Conservation (phyloP, 192 early-diverging fungal genomes). For the Entomortierella parvispora region DNA sequence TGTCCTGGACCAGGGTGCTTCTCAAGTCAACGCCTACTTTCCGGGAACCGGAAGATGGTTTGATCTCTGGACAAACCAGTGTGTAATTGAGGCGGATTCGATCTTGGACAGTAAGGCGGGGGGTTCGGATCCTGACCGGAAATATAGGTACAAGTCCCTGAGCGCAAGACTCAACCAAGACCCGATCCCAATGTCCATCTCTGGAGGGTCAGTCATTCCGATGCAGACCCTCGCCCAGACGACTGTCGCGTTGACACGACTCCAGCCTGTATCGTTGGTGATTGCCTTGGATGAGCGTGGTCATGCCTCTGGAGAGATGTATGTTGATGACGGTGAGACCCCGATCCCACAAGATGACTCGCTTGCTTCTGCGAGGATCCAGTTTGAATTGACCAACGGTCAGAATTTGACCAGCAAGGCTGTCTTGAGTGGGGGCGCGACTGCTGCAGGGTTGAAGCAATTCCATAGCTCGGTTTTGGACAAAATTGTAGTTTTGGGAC, state of each 20-base stretch:
- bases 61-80: constrained; percentile 59
- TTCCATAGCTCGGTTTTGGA: constrained; percentile 1
- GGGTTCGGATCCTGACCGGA: not conserved
- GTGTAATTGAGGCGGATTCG: constrained; percentile 21
- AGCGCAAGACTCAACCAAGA: constrained; percentile 60
- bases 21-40: constrained; percentile 68
- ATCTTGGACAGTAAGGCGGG: no score
- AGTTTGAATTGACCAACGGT: not conserved
- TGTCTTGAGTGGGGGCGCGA: no score
- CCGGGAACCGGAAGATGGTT: constrained; percentile 70
- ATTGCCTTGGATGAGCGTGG: constrained; percentile 63
- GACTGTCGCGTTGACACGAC: constrained; percentile 58
- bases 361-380: not conserved
- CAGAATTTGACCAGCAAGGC: no score
- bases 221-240: constrained; percentile 58
- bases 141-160: constrained; percentile 37
- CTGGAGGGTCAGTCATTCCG: constrained; percentile 68
- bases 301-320: constrained; percentile 61
- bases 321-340: constrained; percentile 67
- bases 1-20: constrained; percentile 57
- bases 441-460: not conserved
- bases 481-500: constrained; percentile 26
- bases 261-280: constrained; percentile 57
- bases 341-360: not conserved
- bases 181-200: constrained; percentile 69